Percentiles rank a stretch among this genome's conserved stretches.
Conservation (phyloP, 1,139 yeast species). For the Taiozyma sp. region DNA sequence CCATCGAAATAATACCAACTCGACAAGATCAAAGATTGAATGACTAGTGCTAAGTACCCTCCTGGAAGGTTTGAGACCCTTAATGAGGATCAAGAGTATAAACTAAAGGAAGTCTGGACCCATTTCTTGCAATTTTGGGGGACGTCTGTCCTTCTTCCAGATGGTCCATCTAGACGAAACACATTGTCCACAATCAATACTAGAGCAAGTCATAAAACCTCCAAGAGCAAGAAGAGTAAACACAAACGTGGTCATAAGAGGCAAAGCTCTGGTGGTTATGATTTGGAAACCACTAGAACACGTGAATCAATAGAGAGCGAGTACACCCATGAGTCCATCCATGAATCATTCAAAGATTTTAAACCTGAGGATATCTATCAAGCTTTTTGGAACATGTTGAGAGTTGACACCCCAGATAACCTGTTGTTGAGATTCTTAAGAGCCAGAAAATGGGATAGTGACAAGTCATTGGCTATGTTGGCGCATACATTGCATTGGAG, state of each 20-base stretch:
- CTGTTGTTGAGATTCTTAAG: conserved; percentile 58
- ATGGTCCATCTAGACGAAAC: conserved; percentile 18
- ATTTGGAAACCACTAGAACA: conserved; percentile 21
- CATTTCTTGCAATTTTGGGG: conserved; percentile 59
- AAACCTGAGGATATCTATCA: conserved; percentile 39
- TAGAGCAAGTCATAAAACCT: conserved; percentile 14
- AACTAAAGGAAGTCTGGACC: conserved; percentile 74
- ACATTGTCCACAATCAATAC: conserved; percentile 17
- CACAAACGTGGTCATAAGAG: conserved; percentile 20
- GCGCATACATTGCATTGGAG: conserved; percentile 70
- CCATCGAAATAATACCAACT: too few species aligned
- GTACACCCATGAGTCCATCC: conserved; percentile 26
- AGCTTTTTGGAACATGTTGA: conserved; percentile 50
- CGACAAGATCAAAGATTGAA: neutral
- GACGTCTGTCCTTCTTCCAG: conserved; percentile 39
- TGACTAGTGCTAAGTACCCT: conserved; percentile 17
- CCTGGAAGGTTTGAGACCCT: conserved; percentile 58
- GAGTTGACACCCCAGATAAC: conserved; percentile 70
- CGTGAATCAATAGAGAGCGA: conserved; percentile 24
- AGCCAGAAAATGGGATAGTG: conserved; percentile 71
- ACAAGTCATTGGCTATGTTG: conserved; percentile 59
- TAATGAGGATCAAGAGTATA: conserved; percentile 55
- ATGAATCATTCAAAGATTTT: conserved; percentile 32
- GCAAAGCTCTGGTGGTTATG: conserved; percentile 12
- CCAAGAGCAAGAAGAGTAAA: conserved; percentile 22